Conservation (phyloP, 345 rosid genomes). For the Ricinus communis region DNA sequence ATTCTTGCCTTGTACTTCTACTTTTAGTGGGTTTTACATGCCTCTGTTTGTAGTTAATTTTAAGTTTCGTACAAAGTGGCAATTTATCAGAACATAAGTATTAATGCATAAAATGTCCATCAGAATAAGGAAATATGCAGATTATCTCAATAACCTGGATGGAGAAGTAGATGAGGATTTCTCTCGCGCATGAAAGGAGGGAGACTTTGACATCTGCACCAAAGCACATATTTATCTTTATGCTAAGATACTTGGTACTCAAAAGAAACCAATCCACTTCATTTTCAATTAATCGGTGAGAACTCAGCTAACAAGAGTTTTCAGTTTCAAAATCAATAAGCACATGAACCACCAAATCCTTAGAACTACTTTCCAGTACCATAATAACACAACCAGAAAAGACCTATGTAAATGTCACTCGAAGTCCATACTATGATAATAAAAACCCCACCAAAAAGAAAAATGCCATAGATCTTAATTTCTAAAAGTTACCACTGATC, state of each 20-base stretch:
- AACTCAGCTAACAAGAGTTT: not conserved
- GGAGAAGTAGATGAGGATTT: slow-evolving; percentile 30
- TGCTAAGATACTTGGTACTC: slow-evolving; percentile 31
- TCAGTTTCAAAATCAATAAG: not conserved
- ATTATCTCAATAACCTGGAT: slow-evolving; percentile 31
- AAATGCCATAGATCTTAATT: not conserved
- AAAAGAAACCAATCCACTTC: slow-evolving; percentile 8
- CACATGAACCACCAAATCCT: not conserved
- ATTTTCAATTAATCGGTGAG: not conserved
- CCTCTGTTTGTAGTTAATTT: too few species aligned
- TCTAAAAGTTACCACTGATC: not conserved
- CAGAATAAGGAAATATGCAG: not conserved
- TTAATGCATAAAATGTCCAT: not conserved
- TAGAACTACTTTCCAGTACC: not conserved
- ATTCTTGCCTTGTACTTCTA: not conserved
- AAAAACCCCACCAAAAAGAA: not conserved
- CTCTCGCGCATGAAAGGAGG: slow-evolving; percentile 47
- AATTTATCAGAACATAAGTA: not conserved
- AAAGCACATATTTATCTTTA: slow-evolving; percentile 15
- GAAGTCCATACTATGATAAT: not conserved
- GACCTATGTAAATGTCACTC: not conserved
- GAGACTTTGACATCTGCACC: slow-evolving; percentile 63
- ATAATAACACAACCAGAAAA: not conserved
- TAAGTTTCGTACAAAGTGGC: too few species aligned
- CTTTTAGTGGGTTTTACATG: not conserved